Conservation (phyloP, 83 land plant species). For the Diphasiastrum complanatum region DNA sequence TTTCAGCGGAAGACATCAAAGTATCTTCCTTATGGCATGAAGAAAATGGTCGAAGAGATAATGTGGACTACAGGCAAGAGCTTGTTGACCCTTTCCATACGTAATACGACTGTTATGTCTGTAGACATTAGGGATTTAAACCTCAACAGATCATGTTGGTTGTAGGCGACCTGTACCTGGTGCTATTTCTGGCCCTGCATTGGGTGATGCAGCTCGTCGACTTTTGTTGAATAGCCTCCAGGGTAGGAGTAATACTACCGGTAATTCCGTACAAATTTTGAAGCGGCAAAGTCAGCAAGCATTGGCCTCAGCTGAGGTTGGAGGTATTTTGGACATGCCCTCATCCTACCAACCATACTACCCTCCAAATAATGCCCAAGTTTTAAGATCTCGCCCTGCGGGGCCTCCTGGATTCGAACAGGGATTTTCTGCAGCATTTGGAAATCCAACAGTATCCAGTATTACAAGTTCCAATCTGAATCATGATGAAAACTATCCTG, state of each 20-base stretch:
- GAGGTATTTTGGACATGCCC: conserved; percentile 2
- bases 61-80: conserved; percentile 9
- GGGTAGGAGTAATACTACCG: conserved; percentile 2
- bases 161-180: conserved; percentile 4
- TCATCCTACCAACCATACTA: too few species aligned
- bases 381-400: conserved; percentile 2
- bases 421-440: background rate
- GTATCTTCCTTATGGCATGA: conserved; percentile 8
- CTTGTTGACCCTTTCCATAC: background rate
- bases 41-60: conserved; percentile 14
- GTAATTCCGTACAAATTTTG: background rate
- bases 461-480: background rate
- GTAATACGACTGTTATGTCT: background rate
- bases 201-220: conserved; percentile 13
- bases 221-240: background rate
- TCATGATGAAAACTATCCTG: background rate
- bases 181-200: background rate
- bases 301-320: background rate
- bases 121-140: background rate
- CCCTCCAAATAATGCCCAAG: conserved; percentile 9
- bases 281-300: background rate
- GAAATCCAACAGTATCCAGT: background rate
- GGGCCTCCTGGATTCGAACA: conserved; percentile 12
- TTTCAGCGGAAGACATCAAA: conserved; percentile 1
- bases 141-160: too few species aligned